phyloP scores from a whole-genome alignment of 1,284 basidiomycete genomes.

The Sporisorium sorghi region DNA sequence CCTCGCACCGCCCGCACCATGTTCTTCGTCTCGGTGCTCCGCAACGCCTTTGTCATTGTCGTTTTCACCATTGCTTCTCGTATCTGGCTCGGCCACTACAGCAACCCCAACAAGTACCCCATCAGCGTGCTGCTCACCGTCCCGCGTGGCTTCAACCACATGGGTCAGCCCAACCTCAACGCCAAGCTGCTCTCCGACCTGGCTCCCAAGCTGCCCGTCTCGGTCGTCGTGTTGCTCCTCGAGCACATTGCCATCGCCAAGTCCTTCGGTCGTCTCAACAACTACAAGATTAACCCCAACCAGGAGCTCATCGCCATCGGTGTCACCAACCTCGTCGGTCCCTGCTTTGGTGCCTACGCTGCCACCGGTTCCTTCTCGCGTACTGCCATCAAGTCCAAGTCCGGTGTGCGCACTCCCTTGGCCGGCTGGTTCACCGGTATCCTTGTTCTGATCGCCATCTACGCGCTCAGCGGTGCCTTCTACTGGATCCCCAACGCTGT shows the following conservation, averaged over 20 bases:
- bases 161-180: constrained; percentile 80
- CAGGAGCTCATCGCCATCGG: constrained; percentile 98
- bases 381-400: constrained; percentile 93
- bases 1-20: constrained; percentile 79
- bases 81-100: constrained; percentile 55
- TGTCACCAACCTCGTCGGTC: constrained; percentile 78
- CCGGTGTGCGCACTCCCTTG: constrained; percentile 91
- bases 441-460: constrained; percentile 91
- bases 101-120: constrained; percentile 77
- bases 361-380: constrained; percentile 98
- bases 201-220: constrained; percentile 84
- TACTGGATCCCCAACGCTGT: constrained; percentile 73
- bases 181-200: constrained; percentile 77
- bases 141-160: constrained; percentile 73
- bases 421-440: constrained; percentile 88
- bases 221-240: constrained; percentile 91
- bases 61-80: constrained; percentile 73
- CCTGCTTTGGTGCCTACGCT: constrained; percentile 88
- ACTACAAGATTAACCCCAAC: constrained; percentile 97
- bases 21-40: constrained; percentile 66
- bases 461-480: constrained; percentile 77
- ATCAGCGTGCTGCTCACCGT: constrained; percentile 88
- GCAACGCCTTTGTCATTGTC: constrained; percentile 68
- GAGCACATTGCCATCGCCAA: constrained; percentile 94
- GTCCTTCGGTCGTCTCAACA: constrained; percentile 95